Evolutionary conservation across 768 basidiomycete genomes (phyloP), one percentile per base, ranked within the genome.

Genomic region (Rhodosporidiobolus odoratus): DNA sequence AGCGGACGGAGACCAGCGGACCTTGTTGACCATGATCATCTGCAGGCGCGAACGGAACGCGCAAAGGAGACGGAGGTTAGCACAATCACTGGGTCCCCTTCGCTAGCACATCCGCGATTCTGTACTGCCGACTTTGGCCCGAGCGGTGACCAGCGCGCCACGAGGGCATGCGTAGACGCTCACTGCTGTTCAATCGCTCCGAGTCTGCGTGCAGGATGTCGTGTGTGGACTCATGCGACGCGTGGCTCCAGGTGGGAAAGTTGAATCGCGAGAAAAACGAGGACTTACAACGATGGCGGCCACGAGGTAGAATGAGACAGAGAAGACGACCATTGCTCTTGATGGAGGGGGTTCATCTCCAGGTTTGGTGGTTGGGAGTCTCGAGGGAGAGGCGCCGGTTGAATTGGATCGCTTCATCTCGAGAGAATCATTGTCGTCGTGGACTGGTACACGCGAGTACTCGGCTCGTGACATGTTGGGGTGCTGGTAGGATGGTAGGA

Each of bases 21-120:
- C 77, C 62, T 74, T 78, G 72, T 83, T 92, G 88, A 90, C 92
- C 85, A 93, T 88, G 75, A 93, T 88, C 91, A 93, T 92, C 90
- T 92, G 77, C 35, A 35, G 23, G 32, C 13, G 32, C 21, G 3
- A 62, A 40, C 66, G 23, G 12, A 37, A 30, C 32, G 45, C 35
- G 45, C 37, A 19, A 34, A 68, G 16, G 35, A n/a, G 10, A 8
- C 25, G 30, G 3, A 23, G 32, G 57, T 58, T 23, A 61, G 58
- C 25, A 27, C n/a, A 23, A 58, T 38, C 43, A 15, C 30, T 34
- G 12, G 27, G 13, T 9, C 30, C 23, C 27, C 15, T 52, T 66
- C 60, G 32, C 16, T 25, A 34, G 27, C 60, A 34, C 50, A 27
- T 43, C 37, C 27, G 21, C 35, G 32, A 21, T 37, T 34, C 23